Base-by-base conservation (phyloP, 768 basidiomycete genomes). In the Omphalotus guepiniiformis region DNA sequence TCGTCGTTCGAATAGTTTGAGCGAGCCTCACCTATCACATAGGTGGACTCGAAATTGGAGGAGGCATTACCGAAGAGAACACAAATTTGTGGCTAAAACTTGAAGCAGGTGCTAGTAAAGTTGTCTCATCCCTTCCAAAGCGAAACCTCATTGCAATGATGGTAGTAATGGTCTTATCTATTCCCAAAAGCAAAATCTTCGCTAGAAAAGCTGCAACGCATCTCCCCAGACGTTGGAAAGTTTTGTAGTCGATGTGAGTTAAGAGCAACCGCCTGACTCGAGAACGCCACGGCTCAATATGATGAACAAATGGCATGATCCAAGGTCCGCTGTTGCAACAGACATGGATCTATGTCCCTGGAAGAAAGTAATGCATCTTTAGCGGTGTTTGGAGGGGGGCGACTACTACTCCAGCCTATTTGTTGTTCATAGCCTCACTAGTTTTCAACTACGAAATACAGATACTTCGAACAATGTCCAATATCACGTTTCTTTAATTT, bases 221-320 rank as follows among this genome's bases (percentile, higher is more conserved):
- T 98, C 13, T 83, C 82, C 5, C 58, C 68, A 16, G 63, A 68
- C 8, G 79, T 93, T 4, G 90, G 92, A 0, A n/a, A 77, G 67
- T 29, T 75, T 99, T 1, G 94, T 98, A 2, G 85, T 98, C 2
- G 96, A 99, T 62, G 85, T 99, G 19, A 96, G 93, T 94, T 90
- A 54, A 34, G 75, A 49, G 13, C 15, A 18, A 15, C 18, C 37
- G 15, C 16, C 23, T 44, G n/a, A n/a, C n/a, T n/a, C n/a, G n/a
- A n/a, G n/a, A n/a, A n/a, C n/a, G n/a, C n/a, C n/a, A n/a, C n/a
- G n/a, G n/a, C n/a, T n/a, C n/a, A n/a, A n/a, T n/a, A n/a, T n/a
- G 9, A 97, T 94, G 93, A 95, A 98, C 69, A 94, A 92, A 61
- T 99, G 96, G 96, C 94, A 95, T 59, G 85, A 88, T 50, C 76